Conservation (phyloP, 2,329 filamentous ascomycete species). For the Hypoxylon sp. region DNA sequence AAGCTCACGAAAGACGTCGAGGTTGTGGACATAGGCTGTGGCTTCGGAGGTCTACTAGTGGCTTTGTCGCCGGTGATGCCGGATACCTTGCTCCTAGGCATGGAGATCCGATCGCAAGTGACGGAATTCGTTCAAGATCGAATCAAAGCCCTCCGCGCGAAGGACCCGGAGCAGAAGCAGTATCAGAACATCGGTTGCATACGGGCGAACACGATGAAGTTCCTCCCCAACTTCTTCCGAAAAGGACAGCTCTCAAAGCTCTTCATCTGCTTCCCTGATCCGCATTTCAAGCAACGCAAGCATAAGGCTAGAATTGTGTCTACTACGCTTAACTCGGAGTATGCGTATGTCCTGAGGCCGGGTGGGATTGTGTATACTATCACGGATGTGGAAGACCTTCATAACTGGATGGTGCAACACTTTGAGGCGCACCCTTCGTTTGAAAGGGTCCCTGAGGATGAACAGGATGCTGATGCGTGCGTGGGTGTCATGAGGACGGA, state of each 20-base stretch:
- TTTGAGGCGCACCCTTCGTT: conserved; percentile 85
- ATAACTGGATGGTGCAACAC: conserved; percentile 93
- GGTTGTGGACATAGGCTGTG: conserved; percentile 96
- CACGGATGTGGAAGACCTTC: conserved; percentile 95
- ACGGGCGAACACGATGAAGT: conserved; percentile 98
- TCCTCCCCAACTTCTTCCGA: conserved; percentile 96
- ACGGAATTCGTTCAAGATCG: conserved; percentile 91
- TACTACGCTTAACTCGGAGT: conserved; percentile 89
- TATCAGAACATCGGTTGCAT: conserved; percentile 93
- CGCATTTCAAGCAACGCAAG: conserved; percentile 97
- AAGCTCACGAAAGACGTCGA: conserved; percentile 80
- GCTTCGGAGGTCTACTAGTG: conserved; percentile 91
- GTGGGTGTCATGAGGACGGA: conserved; percentile 82
- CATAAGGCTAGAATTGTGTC: conserved; percentile 97
- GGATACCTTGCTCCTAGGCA: conserved; percentile 84
- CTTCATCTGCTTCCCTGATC: conserved; percentile 98
- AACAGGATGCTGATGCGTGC: conserved; percentile 77
- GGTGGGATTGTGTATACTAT: conserved; percentile 95
- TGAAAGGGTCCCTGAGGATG: conserved; percentile 78
- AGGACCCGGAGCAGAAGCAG: conserved; percentile 66
- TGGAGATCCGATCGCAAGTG: conserved; percentile 94
- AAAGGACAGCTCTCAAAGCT: conserved; percentile 87
- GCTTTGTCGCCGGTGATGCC: conserved; percentile 87
- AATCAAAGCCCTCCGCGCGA: conserved; percentile 82
- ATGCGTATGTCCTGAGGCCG: conserved; percentile 86